These are phyloP conservation scores for Gyromitra esculenta DNA, from an alignment of 2,329 filamentous ascomycete genomes.

Conservation along the genomic window DNA sequence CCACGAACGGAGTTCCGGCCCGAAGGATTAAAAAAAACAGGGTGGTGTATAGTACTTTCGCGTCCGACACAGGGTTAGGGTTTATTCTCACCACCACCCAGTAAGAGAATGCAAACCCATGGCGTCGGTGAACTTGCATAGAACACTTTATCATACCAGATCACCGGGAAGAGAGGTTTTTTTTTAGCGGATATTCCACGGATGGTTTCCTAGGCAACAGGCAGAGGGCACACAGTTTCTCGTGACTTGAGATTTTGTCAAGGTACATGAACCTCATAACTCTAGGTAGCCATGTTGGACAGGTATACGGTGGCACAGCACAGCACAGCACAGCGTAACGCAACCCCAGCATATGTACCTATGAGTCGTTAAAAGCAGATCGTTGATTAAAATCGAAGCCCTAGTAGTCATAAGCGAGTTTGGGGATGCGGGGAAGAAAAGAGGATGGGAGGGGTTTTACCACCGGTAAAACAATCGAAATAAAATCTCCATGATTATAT, in stretches of 20 bases:
- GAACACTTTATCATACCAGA: constrained; percentile 37
- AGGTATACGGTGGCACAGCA: constrained; percentile 6
- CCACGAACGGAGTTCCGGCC: constrained; percentile 27
- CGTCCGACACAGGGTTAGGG: constrained; percentile 18
- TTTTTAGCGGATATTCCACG: constrained; percentile 1
- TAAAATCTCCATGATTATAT: constrained; percentile 10
- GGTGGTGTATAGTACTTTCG: constrained; percentile 21
- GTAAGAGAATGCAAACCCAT: constrained; percentile 23
- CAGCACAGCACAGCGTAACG: constrained; percentile 2
- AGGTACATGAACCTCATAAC: constrained; percentile 14
- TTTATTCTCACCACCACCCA: neutral
- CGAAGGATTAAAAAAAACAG: constrained; percentile 18
- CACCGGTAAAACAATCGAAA: constrained; percentile 18
- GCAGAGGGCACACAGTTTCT: neutral
- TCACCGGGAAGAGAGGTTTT: constrained; percentile 15
- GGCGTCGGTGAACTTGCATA: constrained; percentile 39
- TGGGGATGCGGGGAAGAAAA: constrained; percentile 23
- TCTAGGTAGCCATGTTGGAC: constrained; percentile 16
- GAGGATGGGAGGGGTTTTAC: constrained; percentile 6
- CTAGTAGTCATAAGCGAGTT: constrained; percentile 23
- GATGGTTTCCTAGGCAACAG: constrained; percentile 4
- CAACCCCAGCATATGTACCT: neutral
- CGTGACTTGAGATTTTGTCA: constrained; percentile 1
- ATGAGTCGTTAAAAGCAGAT: constrained; percentile 25
- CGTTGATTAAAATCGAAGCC: constrained; percentile 22